phyloP scores from a whole-genome alignment of 129 eudicot species.

The sunflower (Helianthus annuus) region DNA sequence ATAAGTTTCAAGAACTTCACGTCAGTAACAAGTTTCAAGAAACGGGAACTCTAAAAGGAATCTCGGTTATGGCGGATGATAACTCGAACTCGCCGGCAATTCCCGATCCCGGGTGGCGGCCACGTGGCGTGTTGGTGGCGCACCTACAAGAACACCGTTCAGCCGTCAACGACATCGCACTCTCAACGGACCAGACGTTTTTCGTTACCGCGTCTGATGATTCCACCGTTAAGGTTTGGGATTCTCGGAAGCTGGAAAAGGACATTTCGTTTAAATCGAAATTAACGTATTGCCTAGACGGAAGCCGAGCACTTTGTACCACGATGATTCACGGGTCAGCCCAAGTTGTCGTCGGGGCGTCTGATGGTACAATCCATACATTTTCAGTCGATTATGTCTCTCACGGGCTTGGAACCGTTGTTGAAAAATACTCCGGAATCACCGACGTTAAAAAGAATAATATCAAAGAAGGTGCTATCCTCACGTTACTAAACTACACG shows the following conservation, averaged over 20 bases:
- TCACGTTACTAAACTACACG: conserved; percentile 69
- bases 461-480: conserved; percentile 78
- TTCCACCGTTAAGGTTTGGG: conserved; percentile 96
- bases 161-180: conserved; percentile 84
- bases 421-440: conserved; percentile 89
- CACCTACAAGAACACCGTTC: conserved; percentile 97
- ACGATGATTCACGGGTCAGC: conserved; percentile 77
- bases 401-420: conserved; percentile 76
- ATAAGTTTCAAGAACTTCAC: conserved; percentile 70
- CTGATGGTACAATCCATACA: conserved; percentile 80
- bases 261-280: conserved; percentile 94
- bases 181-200: conserved; percentile 80
- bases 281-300: conserved; percentile 80
- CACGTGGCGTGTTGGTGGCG: conserved; percentile 95
- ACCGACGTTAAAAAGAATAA: conserved; percentile 64
- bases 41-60: conserved; percentile 52
- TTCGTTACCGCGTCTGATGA: conserved; percentile 94
- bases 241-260: conserved; percentile 86
- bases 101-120: conserved; percentile 96
- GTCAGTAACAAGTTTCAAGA: conserved; percentile 70
- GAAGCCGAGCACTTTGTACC: conserved; percentile 75
- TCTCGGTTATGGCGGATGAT: conserved; percentile 40
- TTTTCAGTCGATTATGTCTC: conserved; percentile 86
- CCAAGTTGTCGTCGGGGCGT: conserved; percentile 87
- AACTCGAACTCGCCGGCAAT: conserved; percentile 44